Evolutionary conservation across 257 asterid genomes (phyloP), one percentile per base, ranked within the genome.

Genomic region (Ehretia macrophylla): DNA sequence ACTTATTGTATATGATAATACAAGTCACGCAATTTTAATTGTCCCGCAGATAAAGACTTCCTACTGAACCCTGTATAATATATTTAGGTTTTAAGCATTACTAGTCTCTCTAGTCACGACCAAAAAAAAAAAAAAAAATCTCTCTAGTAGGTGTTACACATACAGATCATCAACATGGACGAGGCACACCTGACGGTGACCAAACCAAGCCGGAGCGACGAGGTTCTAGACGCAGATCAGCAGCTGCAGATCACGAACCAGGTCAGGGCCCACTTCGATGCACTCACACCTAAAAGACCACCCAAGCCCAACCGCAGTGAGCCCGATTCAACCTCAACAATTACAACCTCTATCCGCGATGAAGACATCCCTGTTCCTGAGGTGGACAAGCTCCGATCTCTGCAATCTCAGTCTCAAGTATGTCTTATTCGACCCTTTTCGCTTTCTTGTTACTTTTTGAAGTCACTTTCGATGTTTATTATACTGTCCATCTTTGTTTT

Each of bases 181-280:
- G 4, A 27, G 64, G 63, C 53, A 11, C 68, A 55, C 45, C 47
- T 27, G 53, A 59, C 68, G 52, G 69, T 59, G 78, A 45, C 50
- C 32, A 75, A 79, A 67, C 85, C 85, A 22, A 75, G 81, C 73
- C 81, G 85, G 72, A 79, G 85, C 73, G 85, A 79, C 63, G 81
- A 75, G 65, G 69, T 75, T 16, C 32, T 79, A 17, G 77, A 63
- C 47, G 71, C 68, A 10, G 68, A 68, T 51, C 70, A 72, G 69
- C 85, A 79, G 66, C 67, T 66, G 47, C 66, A 48, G 37, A 75
- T 75, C 67, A 59, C 80, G 64, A 68, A 63, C 20, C 62, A 63
- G 58, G 71, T 72, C 55, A 72, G 81, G 35, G 71, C 73, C 46
- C 71, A 62, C 61, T 60, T 72, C 73, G 85, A 79, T 20, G 62